Evolutionary conservation across 768 basidiomycete species (phyloP), one percentile per base, ranked within the genome.

Genomic region (Lentinula boryana): DNA sequence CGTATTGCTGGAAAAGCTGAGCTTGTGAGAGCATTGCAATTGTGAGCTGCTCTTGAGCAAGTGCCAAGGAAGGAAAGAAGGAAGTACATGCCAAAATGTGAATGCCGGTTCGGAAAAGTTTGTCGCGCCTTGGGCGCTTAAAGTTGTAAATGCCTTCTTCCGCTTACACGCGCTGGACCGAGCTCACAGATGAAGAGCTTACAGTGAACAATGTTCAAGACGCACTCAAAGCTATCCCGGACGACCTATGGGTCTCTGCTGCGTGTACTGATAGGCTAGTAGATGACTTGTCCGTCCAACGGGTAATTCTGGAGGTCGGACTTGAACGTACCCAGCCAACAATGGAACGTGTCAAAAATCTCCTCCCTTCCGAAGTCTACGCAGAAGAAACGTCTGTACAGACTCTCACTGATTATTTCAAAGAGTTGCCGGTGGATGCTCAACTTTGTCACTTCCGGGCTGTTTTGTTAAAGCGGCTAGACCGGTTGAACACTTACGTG

Each of bases 231-330:
- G 66, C 74, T 23, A 73, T 88, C 43, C 71, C 75, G 44, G 85
- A 93, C 66, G 88, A 94, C 70, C 72, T 86, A 8, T 94, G 91
- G 91, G 87, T 86, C 15, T 81, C 80, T 40, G 83, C 87, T n/a
- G 89, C 91, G 2, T 88, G 84, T 65, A 74, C 78, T 27, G 90
- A 92, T 74, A 79, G 87, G 60, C 71, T 88, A 27, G 73, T 88
- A n/a, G 76, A 87, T 63, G 76, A 85, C 68, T 73, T 79, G 21
- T 70, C 69, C 57, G 71, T 84, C 13, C 86, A 92, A 64, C 77
- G 77, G 55, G 75, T 75, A 8, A 75, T 94, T 32, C 76, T 93
- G 27, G 75, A 83, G 40, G 70, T 85, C 31, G 93, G 89, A 8
- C 73, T 93, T 51, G 67, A 80, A 63, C 80, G 89, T 65, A 88